A percentile compares a stretch with the other conserved stretches of the same genome.
These are phyloP conservation scores for Colletotrichum lentis DNA, from an alignment of 2,329 filamentous ascomycete species.

Conservation along the genomic window DNA sequence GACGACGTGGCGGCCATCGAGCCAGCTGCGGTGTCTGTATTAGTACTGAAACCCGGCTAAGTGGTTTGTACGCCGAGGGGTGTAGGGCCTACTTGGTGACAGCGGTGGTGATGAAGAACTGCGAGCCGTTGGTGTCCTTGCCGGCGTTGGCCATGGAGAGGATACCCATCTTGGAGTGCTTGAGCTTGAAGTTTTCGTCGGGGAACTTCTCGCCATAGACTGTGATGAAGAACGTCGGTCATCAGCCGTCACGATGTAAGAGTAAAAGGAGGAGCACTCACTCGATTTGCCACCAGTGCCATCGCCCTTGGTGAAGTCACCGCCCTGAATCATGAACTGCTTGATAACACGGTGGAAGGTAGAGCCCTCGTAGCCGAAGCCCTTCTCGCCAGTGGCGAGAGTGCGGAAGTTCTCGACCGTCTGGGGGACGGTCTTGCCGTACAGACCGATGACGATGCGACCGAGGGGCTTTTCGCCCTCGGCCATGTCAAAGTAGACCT, in stretches of 20 bases:
- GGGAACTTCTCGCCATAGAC: conserved; percentile 85
- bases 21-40: conserved; percentile 64
- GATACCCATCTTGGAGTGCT: conserved; percentile 85
- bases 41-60: conserved; percentile 15
- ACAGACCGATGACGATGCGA: conserved; percentile 81
- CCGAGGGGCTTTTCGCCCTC: conserved; percentile 79
- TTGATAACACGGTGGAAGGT: conserved; percentile 91
- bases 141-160: conserved; percentile 88
- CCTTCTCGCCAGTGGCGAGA: conserved; percentile 85
- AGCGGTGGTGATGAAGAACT: conserved; percentile 91
- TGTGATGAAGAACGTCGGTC: conserved; percentile 43
- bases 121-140: conserved; percentile 85
- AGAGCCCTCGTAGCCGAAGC: conserved; percentile 82
- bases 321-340: conserved; percentile 90
- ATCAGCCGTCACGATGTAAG: neutral
- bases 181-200: conserved; percentile 95
- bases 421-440: conserved; percentile 87
- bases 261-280: conserved; percentile 51
- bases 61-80: neutral
- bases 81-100: conserved; percentile 70
- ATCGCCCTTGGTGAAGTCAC: conserved; percentile 85
- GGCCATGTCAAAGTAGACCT: conserved; percentile 88
- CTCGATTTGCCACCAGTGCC: conserved; percentile 87
- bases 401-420: conserved; percentile 78
- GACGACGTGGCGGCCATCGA: conserved; percentile 85